Evolutionary conservation across 2,329 filamentous ascomycete genomes (phyloP).

Genomic region (Beauveria caledonica): DNA sequence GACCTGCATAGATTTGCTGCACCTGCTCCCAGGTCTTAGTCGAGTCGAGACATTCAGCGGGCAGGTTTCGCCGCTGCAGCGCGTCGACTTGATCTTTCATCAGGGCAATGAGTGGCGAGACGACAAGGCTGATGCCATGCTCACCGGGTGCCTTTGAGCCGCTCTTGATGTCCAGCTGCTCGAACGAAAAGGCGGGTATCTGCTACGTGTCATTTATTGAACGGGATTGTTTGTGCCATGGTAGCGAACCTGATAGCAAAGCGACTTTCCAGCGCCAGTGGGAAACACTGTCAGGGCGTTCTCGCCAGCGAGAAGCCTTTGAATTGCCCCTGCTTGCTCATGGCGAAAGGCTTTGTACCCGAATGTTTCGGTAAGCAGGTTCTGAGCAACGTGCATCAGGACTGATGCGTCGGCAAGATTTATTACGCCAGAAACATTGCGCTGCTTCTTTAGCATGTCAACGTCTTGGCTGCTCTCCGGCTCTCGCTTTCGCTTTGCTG

Average conservation of each 20-base stretch:
- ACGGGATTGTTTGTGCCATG: background rate
- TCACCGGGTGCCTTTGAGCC: constrained; percentile 21
- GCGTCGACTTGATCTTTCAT: constrained; percentile 56
- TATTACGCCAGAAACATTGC: background rate
- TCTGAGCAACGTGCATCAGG: constrained; percentile 15
- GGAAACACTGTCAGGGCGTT: constrained; percentile 38
- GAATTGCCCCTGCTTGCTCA: constrained; percentile 36
- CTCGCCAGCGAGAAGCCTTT: constrained; percentile 27
- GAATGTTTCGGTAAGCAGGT: constrained; percentile 31
- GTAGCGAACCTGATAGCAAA: constrained; percentile 37
- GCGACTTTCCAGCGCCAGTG: constrained; percentile 41
- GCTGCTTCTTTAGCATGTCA: background rate
- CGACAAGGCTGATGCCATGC: constrained; percentile 45
- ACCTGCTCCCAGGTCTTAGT: constrained; percentile 42
- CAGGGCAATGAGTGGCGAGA: constrained; percentile 47
- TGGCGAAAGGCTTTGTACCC: constrained; percentile 33
- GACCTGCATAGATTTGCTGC: constrained; percentile 26
- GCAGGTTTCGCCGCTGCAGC: constrained; percentile 38
- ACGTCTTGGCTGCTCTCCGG: background rate
- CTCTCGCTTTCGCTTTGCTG: background rate
- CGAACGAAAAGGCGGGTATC: constrained; percentile 40
- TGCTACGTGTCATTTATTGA: constrained; percentile 15
- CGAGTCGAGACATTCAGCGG: constrained; percentile 48
- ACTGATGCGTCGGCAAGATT: background rate
- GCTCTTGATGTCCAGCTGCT: constrained; percentile 29